These are phyloP conservation scores for Chrysopogon serrulatus DNA, from an alignment of 176 grass and related monocot species.

Conservation along the genomic window DNA sequence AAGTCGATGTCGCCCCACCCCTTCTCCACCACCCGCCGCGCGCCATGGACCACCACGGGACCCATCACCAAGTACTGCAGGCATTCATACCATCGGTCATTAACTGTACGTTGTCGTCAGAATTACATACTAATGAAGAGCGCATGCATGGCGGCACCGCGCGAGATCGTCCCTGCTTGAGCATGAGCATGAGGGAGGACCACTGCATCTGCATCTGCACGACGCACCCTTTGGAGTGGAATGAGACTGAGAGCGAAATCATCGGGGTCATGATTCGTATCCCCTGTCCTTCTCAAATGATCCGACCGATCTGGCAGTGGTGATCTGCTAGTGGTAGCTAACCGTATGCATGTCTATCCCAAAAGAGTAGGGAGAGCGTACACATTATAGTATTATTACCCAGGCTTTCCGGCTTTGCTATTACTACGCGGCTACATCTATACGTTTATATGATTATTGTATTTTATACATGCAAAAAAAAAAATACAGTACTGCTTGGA, in stretches of 20 bases:
- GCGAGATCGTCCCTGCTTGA: neutral
- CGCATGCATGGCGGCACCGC: no score
- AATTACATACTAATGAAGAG: no score
- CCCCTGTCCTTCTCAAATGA: neutral
- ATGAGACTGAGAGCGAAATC: neutral
- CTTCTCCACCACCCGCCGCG: conserved; percentile 18
- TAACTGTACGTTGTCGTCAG: no score
- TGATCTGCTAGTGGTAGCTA: no score
- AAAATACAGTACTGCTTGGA: no score
- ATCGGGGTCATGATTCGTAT: neutral
- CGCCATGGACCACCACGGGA: conserved; percentile 44
- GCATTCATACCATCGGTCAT: no score
- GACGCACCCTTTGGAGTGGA: neutral
- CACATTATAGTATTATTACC: neutral
- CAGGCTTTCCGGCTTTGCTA: no score
- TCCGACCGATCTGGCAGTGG: no score
- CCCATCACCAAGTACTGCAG: conserved; percentile 69
- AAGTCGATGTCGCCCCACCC: conserved; percentile 49
- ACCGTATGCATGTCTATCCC: neutral
- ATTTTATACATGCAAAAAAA: no score
- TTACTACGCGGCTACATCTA: no score
- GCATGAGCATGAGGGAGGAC: neutral
- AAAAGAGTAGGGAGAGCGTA: neutral
- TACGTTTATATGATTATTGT: no score
- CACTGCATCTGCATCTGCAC: neutral